A percentile compares a stretch with the other conserved stretches of the same genome.
Conservation (phyloP, 2,329 filamentous ascomycete genomes). For the Geosmithia putterillii region DNA sequence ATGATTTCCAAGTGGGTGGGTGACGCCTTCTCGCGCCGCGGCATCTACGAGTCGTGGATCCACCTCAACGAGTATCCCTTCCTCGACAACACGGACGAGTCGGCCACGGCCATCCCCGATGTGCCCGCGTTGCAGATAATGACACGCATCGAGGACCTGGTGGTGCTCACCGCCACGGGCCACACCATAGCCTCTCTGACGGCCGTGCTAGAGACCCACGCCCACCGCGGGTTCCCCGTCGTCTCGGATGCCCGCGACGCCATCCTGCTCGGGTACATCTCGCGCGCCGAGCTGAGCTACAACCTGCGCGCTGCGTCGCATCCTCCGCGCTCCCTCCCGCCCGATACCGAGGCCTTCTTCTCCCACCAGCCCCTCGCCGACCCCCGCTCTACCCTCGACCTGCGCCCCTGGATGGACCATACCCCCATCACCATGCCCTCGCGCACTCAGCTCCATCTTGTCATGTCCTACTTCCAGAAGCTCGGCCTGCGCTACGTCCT, state of each 20-base stretch:
- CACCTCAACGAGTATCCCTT: constrained; percentile 92
- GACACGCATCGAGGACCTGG: constrained; percentile 83
- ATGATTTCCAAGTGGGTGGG: constrained; percentile 98
- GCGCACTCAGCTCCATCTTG: constrained; percentile 67
- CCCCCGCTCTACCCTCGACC: constrained; percentile 65
- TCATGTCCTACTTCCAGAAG: constrained; percentile 87
- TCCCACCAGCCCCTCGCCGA: constrained; percentile 72
- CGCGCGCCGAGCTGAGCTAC: constrained; percentile 75
- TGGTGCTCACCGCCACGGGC: constrained; percentile 74
- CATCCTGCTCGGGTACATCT: constrained; percentile 84
- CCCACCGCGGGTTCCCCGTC: constrained; percentile 85
- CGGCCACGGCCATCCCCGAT: constrained; percentile 56
- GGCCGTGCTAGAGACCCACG: constrained; percentile 57
- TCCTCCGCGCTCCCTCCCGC: constrained; percentile 46
- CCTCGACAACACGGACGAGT: constrained; percentile 80
- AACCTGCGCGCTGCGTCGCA: constrained; percentile 49
- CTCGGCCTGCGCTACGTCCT: constrained; percentile 83
- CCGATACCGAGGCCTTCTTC: constrained; percentile 73
- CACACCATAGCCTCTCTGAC: constrained; percentile 73
- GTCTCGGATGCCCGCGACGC: constrained; percentile 67
- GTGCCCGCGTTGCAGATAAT: constrained; percentile 80
- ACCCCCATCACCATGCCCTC: constrained; percentile 85
- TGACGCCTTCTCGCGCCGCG: constrained; percentile 81
- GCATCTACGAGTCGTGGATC: constrained; percentile 98
- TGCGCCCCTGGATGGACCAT: constrained; percentile 97